Evolutionary conservation across 75 land plant genomes (phyloP).

Genomic region (Picea glauca): DNA sequence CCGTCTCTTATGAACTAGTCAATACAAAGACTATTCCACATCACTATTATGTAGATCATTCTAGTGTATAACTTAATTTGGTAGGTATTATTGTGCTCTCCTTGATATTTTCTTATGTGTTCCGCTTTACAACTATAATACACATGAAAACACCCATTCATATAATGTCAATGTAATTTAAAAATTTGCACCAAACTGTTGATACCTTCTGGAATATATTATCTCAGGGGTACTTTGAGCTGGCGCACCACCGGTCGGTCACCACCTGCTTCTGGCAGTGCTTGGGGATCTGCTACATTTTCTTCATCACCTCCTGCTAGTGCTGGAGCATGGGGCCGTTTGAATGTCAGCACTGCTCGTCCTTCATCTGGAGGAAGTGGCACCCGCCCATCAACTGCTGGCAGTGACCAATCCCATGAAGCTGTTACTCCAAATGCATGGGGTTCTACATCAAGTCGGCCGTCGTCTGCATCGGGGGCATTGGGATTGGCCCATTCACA

Average conservation of each 20-base stretch:
- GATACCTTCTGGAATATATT: neutral
- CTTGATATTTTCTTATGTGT: neutral
- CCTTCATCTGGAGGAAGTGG: slow-evolving; percentile 90
- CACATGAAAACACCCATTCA: neutral
- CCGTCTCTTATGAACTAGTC: too few species aligned
- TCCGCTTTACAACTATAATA: neutral
- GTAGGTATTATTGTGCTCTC: neutral
- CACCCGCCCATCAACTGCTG: slow-evolving; percentile 76
- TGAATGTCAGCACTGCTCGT: slow-evolving; percentile 40
- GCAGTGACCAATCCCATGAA: slow-evolving; percentile 55
- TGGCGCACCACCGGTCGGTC: slow-evolving; percentile 75
- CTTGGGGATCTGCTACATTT: slow-evolving; percentile 58
- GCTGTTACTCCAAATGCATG: slow-evolving; percentile 39
- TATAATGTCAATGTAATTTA: too few species aligned
- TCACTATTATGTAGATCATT: neutral
- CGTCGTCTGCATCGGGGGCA: slow-evolving; percentile 74
- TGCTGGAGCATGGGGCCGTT: slow-evolving; percentile 31
- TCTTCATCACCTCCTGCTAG: slow-evolving; percentile 59
- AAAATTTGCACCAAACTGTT: neutral
- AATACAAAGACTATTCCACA: too few species aligned
- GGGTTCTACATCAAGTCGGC: slow-evolving; percentile 53
- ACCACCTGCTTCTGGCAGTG: slow-evolving; percentile 59
- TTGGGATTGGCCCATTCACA: slow-evolving; percentile 47
- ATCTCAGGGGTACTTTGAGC: slow-evolving; percentile 70
- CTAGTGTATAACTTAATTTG: neutral